Evolutionary conservation across 225 moss, liverwort and hornwort species (phyloP), one percentile per base, ranked within the genome.

Genomic region (Sphagnum tenellum): DNA sequence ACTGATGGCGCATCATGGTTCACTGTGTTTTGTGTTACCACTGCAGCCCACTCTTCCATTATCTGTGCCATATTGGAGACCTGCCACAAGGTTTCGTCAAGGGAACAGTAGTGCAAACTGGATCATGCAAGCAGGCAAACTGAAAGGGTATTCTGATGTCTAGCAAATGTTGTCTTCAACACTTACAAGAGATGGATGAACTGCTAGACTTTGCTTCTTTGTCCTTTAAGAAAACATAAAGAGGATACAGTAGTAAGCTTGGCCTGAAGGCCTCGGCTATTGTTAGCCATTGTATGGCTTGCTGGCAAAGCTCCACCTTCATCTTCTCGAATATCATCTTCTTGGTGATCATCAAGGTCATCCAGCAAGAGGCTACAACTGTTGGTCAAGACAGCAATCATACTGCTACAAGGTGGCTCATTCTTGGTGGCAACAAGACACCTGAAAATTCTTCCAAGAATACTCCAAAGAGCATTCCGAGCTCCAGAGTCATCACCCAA

Each of bases 381-480:
- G 62, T 89, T 85, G 14, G 93, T 90, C 66, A 94, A 71, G 52
- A 78, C 87, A 65, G 76, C 71, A 71, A 90, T 71, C 65, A 60
- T 66, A 50, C 78, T 72, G 48, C 65, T 61, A 5, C 63, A 50
- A 44, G 71, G 60, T 62, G 77, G 64, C 61, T 75, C 79, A 12
- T 69, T 65, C 49, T 59, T 66, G 47, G 74, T 56, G 59, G 68
- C 70, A 47, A 81, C 72, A 57, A 89, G 51, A 64, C 67, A 78
- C 46, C 73, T 70, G 81, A 78, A 83, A 60, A 94, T 74, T 75
- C 94, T 78, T 63, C 85, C 85, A 60, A 94, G 70, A 65, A 90
- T 78, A 75, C 90, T 94, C 94, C 94, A 94, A 45, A 89, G 49
- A 3, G 94, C 94, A 76, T 94, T 94, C 64, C 94, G 82, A 57